A percentile compares a stretch with the other conserved stretches of the same genome.
phyloP scores from a whole-genome alignment of 345 rosid genomes.

The Pistacia integerrima region DNA sequence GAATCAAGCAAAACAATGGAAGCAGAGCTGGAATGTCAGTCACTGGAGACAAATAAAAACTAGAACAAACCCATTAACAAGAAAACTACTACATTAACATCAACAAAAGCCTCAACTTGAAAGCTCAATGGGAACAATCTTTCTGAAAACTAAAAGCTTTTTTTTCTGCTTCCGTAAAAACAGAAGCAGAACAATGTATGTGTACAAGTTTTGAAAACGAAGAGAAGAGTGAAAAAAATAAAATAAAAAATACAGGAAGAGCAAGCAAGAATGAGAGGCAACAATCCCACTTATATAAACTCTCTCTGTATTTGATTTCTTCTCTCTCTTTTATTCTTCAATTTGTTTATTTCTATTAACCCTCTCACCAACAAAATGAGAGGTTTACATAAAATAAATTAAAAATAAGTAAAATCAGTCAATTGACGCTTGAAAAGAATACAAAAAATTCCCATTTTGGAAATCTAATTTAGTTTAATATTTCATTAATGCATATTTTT shows the following conservation, averaged over 20 bases:
- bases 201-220: slow-evolving; percentile 12
- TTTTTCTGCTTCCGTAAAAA: not conserved
- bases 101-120: not conserved
- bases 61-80: not conserved
- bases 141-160: not conserved
- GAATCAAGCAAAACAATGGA: slow-evolving; percentile 34
- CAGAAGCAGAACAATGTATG: slow-evolving; percentile 5
- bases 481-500: too few relatives aligned
- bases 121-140: not conserved
- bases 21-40: slow-evolving; percentile 39
- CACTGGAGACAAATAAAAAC: slow-evolving; percentile 4
- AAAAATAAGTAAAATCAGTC: not conserved
- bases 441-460: not conserved
- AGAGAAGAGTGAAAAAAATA: slow-evolving; percentile 35
- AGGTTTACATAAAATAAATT: not conserved
- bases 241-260: slow-evolving; percentile 8
- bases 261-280: slow-evolving; percentile 28
- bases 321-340: not conserved
- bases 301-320: not conserved
- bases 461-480: not conserved
- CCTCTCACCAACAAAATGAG: slow-evolving; percentile 29
- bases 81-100: slow-evolving; percentile 28
- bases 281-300: slow-evolving; percentile 38
- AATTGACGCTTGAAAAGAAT: not conserved
- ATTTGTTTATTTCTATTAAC: not conserved